phyloP scores from a whole-genome alignment of 2,329 filamentous ascomycete species.

The Phaeoacremonium minimum region DNA sequence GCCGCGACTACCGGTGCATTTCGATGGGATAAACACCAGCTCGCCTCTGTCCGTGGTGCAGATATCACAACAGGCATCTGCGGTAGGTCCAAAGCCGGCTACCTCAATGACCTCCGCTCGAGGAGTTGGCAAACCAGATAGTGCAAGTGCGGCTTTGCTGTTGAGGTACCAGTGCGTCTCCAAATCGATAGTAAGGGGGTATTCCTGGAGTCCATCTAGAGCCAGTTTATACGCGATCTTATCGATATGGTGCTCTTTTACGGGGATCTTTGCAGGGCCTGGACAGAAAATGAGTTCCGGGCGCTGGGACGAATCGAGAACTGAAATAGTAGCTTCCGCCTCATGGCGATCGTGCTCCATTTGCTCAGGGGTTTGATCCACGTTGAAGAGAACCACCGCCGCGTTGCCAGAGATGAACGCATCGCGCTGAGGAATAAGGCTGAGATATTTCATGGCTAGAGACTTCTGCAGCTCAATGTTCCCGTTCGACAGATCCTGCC shows the following conservation, averaged over 20 bases:
- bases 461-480: constrained; percentile 12
- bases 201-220: constrained; percentile 21
- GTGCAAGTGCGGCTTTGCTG: constrained; percentile 26
- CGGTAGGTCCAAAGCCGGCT: constrained; percentile 11
- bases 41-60: constrained; percentile 11
- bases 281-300: constrained; percentile 26
- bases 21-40: constrained; percentile 16
- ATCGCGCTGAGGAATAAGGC: constrained; percentile 28
- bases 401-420: constrained; percentile 22
- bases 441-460: constrained; percentile 27
- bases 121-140: constrained; percentile 27
- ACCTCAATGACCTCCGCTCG: constrained; percentile 18
- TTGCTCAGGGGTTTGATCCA: constrained; percentile 15
- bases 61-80: constrained; percentile 15
- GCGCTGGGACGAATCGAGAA: constrained; percentile 18
- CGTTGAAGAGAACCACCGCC: constrained; percentile 4
- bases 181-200: constrained; percentile 19
- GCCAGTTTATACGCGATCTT: constrained; percentile 22
- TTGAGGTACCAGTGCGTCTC: constrained; percentile 30
- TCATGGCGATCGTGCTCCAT: constrained; percentile 21
- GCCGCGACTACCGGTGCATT: constrained; percentile 19
- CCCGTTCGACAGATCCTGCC: constrained; percentile 11
- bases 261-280: constrained; percentile 18
- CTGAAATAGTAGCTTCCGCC: constrained; percentile 21
- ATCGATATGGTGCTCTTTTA: constrained; percentile 17